Evolutionary conservation across 2,329 filamentous ascomycete genomes (phyloP).

Genomic region (Magnaporthiopsis poae): DNA sequence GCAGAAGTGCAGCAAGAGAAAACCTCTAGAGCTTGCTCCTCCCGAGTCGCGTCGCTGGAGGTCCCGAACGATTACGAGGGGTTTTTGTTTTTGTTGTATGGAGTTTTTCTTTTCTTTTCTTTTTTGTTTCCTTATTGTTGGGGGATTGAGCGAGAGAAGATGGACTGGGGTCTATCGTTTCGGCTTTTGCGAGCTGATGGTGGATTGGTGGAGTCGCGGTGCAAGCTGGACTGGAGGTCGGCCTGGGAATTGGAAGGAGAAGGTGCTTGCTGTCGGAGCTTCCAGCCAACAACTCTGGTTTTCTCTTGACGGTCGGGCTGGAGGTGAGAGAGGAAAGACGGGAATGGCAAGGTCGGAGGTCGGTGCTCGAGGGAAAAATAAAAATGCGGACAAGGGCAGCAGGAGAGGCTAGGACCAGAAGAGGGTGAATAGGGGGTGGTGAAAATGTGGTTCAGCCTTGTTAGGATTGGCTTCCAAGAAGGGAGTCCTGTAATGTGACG

Average conservation of each 20-base stretch:
- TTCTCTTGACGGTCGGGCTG: slow-evolving; percentile 1
- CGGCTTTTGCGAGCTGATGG: neutral
- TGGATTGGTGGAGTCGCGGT: slow-evolving; percentile 3
- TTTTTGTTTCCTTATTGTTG: neutral
- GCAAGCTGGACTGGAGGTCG: neutral
- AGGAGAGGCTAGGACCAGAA: neutral
- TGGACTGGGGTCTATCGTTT: neutral
- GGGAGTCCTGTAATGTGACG: slow-evolving; percentile 6
- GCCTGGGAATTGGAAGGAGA: slow-evolving; percentile 1
- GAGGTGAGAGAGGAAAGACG: neutral
- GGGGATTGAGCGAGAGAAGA: neutral
- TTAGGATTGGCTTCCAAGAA: slow-evolving; percentile 3
- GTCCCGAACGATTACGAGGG: neutral
- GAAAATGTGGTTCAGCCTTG: slow-evolving; percentile 6
- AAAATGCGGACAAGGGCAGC: neutral
- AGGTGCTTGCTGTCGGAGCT: neutral
- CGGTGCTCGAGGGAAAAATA: neutral
- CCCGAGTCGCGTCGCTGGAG: neutral
- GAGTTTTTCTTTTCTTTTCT: neutral
- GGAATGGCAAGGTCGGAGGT: neutral
- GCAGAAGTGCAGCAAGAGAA: neutral
- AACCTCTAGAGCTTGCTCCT: neutral
- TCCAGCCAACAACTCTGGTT: neutral
- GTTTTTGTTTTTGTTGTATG: neutral
- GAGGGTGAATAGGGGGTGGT: slow-evolving; percentile 1